phyloP scores from a whole-genome alignment of 2,329 filamentous ascomycete genomes.

The Acephala macrosclerotiorum region DNA sequence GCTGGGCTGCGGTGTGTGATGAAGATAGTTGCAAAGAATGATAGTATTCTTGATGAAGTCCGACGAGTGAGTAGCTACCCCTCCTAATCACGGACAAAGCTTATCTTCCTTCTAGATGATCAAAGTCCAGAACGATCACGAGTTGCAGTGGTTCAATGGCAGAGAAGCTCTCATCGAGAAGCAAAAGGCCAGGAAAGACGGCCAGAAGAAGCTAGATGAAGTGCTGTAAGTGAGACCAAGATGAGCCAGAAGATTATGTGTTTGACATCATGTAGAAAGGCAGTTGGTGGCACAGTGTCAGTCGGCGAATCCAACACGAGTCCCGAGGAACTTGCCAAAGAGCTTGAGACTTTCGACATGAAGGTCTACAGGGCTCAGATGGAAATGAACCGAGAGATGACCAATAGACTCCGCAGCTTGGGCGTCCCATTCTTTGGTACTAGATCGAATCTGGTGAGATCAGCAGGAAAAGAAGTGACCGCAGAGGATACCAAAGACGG shows the following conservation, averaged over 20 bases:
- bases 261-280: slow-evolving; percentile 46
- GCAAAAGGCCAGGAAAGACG: slow-evolving; percentile 58
- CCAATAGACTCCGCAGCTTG: slow-evolving; percentile 59
- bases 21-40: slow-evolving; percentile 53
- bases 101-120: slow-evolving; percentile 57
- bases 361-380: slow-evolving; percentile 68
- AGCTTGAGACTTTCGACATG: slow-evolving; percentile 64
- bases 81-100: slow-evolving; percentile 2
- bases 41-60: slow-evolving; percentile 53
- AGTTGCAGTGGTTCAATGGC: slow-evolving; percentile 65
- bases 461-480: slow-evolving; percentile 41
- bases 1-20: slow-evolving; percentile 58
- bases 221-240: slow-evolving; percentile 54
- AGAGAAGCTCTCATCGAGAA: slow-evolving; percentile 58
- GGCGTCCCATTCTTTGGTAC: slow-evolving; percentile 69
- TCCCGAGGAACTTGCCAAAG: slow-evolving; percentile 55
- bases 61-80: slow-evolving; percentile 39
- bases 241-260: slow-evolving; percentile 4
- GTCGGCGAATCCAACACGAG: slow-evolving; percentile 37
- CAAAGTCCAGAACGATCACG: slow-evolving; percentile 66
- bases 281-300: slow-evolving; percentile 51
- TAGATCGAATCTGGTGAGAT: slow-evolving; percentile 50
- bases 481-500: slow-evolving; percentile 27
- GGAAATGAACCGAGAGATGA: slow-evolving; percentile 66
- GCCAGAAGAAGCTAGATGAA: slow-evolving; percentile 60